Conservation (phyloP, 768 basidiomycete genomes). For the Suillus brevipes region DNA sequence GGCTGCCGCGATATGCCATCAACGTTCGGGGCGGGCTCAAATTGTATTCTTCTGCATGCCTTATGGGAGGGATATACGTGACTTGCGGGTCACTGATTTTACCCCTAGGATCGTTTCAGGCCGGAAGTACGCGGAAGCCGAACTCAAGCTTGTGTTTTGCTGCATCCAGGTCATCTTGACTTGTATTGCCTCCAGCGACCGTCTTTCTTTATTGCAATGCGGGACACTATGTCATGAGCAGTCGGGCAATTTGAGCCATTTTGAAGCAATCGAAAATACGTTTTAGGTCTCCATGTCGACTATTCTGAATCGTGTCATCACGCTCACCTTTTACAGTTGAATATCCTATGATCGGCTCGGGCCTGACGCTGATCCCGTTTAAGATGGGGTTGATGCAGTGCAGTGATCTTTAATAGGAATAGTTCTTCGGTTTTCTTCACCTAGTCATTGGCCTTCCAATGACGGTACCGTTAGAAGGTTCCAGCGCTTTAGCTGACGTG, state of each 20-base stretch:
- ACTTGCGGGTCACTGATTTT: neutral
- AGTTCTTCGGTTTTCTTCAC: neutral
- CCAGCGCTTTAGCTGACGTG: neutral
- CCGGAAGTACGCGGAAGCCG: neutral
- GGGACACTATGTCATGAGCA: neutral
- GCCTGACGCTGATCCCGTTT: neutral
- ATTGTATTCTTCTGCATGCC: neutral
- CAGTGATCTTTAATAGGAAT: neutral
- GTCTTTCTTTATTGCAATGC: neutral
- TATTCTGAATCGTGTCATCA: neutral
- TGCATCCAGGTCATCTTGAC: neutral
- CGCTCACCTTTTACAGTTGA: neutral
- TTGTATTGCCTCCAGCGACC: neutral
- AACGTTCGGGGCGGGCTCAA: neutral
- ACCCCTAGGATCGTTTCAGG: neutral
- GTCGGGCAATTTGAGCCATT: neutral
- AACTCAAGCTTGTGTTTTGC: neutral
- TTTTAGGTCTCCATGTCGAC: neutral
- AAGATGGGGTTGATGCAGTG: neutral
- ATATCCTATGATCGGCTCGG: neutral
- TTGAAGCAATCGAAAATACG: neutral
- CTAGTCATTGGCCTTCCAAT: neutral
- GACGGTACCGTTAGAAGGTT: constrained; percentile 1
- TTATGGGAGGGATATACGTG: neutral
- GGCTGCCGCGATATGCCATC: too few relatives aligned